phyloP scores from a whole-genome alignment of 2,329 filamentous ascomycete species.

The Diaporthe sp. region DNA sequence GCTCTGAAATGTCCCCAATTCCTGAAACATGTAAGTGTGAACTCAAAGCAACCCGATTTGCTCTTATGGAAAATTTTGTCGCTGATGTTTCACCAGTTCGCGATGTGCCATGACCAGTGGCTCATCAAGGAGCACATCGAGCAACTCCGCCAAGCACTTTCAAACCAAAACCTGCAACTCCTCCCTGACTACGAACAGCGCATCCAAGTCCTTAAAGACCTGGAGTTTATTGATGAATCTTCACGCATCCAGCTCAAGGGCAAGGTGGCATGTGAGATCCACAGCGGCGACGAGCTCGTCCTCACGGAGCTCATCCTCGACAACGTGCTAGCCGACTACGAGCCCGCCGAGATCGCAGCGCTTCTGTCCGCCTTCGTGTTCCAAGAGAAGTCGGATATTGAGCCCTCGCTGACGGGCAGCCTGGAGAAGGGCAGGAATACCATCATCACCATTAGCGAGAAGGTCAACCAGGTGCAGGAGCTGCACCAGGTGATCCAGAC shows the following conservation, averaged over 20 bases:
- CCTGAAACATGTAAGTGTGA: constrained; percentile 83
- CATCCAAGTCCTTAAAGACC: constrained; percentile 89
- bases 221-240: constrained; percentile 90
- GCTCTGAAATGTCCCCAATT: constrained; percentile 82
- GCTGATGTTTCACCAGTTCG: constrained; percentile 75
- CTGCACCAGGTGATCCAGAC: constrained; percentile 92
- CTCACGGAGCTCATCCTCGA: constrained; percentile 96
- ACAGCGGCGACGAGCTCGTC: constrained; percentile 95
- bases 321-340: constrained; percentile 94
- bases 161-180: constrained; percentile 95
- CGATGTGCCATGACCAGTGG: constrained; percentile 98
- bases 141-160: constrained; percentile 88
- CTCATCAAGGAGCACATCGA: constrained; percentile 94
- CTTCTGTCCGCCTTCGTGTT: constrained; percentile 96
- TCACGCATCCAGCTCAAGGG: constrained; percentile 95
- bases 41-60: too few relatives aligned
- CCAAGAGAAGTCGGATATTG: constrained; percentile 91
- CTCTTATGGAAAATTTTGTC: not conserved
- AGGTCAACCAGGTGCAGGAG: constrained; percentile 91
- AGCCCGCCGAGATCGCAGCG: constrained; percentile 96
- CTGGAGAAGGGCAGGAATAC: constrained; percentile 86
- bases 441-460: constrained; percentile 91
- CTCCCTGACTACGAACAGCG: constrained; percentile 97
- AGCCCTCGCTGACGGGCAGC: constrained; percentile 84
- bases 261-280: constrained; percentile 98